Conservation (phyloP, 1,139 yeast genomes). For the Pichiaceae sp. region DNA sequence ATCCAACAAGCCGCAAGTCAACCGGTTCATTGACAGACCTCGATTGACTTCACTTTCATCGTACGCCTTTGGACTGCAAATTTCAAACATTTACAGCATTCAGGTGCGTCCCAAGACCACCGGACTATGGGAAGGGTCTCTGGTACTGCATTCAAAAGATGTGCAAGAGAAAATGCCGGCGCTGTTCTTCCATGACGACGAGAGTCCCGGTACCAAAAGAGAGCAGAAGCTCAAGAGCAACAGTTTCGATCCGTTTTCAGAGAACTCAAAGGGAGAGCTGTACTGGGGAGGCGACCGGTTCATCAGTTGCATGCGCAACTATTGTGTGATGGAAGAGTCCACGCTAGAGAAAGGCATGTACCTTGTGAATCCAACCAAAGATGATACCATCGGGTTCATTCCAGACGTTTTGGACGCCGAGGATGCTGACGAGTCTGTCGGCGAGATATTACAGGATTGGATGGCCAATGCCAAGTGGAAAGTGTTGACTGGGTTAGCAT, state of each 20-base stretch:
- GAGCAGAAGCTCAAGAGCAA: slow-evolving; percentile 52
- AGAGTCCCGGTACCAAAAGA: slow-evolving; percentile 62
- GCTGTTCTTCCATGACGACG: slow-evolving; percentile 86
- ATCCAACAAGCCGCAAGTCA: slow-evolving; percentile 13
- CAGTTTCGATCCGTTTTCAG: slow-evolving; percentile 68
- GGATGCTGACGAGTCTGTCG: slow-evolving; percentile 13
- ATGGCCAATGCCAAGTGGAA: slow-evolving; percentile 78
- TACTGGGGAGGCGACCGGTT: slow-evolving; percentile 94
- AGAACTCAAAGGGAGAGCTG: slow-evolving; percentile 37
- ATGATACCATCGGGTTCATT: slow-evolving; percentile 69
- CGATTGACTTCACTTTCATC: slow-evolving; percentile 44
- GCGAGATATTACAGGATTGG: slow-evolving; percentile 30
- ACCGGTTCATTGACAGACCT: slow-evolving; percentile 40
- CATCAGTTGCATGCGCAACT: slow-evolving; percentile 40
- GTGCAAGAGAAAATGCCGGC: slow-evolving; percentile 58
- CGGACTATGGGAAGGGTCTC: slow-evolving; percentile 84
- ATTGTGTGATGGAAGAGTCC: slow-evolving; percentile 59
- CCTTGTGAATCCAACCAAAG: slow-evolving; percentile 72
- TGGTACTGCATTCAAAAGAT: slow-evolving; percentile 62
- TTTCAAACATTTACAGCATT: slow-evolving; percentile 61
- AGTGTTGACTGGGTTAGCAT: slow-evolving; percentile 75
- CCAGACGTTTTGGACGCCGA: slow-evolving; percentile 37
- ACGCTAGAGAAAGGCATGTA: slow-evolving; percentile 64
- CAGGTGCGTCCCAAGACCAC: slow-evolving; percentile 74
- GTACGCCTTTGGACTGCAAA: slow-evolving; percentile 56